phyloP scores from a whole-genome alignment of 306 rosid genomes.

The Malus orientalis region DNA sequence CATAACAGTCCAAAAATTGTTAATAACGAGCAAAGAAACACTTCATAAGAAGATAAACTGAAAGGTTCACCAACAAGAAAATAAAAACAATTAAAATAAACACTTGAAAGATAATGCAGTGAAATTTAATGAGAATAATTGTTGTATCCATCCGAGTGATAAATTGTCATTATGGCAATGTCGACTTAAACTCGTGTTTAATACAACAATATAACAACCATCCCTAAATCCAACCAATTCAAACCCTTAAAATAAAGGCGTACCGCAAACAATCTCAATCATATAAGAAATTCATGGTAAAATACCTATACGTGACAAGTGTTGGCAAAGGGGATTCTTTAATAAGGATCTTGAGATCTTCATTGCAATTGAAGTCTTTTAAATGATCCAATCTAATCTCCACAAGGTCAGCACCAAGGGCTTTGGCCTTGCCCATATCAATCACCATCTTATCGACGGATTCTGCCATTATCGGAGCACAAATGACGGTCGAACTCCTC shows the following conservation, averaged over 20 bases:
- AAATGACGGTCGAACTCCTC: slow-evolving; percentile 43
- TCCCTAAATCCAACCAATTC: neutral
- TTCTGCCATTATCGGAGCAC: slow-evolving; percentile 57
- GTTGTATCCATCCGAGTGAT: neutral
- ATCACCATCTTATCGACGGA: slow-evolving; percentile 38
- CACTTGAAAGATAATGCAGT: neutral
- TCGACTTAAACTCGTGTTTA: neutral
- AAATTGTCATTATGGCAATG: neutral
- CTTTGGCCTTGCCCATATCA: slow-evolving; percentile 34
- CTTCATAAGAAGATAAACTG: neutral
- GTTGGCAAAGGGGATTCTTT: slow-evolving; percentile 42
- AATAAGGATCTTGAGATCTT: slow-evolving; percentile 40
- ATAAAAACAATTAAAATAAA: neutral
- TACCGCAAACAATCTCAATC: neutral
- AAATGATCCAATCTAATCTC: slow-evolving; percentile 63
- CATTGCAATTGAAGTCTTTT: slow-evolving; percentile 35
- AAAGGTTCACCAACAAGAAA: neutral
- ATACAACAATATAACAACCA: no score
- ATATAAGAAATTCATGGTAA: neutral
- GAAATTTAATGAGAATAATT: neutral
- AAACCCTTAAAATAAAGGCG: neutral
- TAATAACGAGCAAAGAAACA: neutral
- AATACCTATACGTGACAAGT: slow-evolving; percentile 55
- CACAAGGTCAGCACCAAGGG: slow-evolving; percentile 54
- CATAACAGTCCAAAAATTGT: neutral